phyloP scores from a whole-genome alignment of 1,139 yeast species.

The Taphrina populina region DNA sequence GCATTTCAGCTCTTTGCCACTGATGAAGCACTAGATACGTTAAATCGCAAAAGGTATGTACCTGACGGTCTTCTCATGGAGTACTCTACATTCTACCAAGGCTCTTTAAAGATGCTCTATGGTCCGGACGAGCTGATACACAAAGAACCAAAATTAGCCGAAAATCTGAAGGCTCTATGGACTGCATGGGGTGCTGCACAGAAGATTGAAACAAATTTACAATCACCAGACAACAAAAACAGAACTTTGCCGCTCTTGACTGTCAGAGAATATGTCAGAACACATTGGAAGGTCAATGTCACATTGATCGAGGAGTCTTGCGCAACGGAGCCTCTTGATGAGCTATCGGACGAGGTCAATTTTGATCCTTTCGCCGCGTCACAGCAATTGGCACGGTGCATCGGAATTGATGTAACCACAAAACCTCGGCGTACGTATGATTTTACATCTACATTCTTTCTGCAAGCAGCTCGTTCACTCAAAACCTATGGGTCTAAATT shows the following conservation, averaged over 20 bases:
- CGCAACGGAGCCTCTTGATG: not conserved
- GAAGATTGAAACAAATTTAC: constrained; percentile 1
- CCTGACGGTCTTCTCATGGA: constrained; percentile 31
- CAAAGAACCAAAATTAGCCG: constrained; percentile 23
- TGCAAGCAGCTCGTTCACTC: constrained; percentile 23
- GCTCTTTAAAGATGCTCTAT: constrained; percentile 28
- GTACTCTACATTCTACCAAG: constrained; percentile 27
- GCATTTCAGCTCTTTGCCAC: constrained; percentile 28
- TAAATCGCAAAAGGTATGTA: constrained; percentile 25
- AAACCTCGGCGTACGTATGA: constrained; percentile 23
- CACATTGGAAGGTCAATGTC: constrained; percentile 28
- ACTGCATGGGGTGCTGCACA: constrained; percentile 20
- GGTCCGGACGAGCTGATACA: constrained; percentile 22
- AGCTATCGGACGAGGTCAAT: constrained; percentile 10
- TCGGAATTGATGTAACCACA: constrained; percentile 2
- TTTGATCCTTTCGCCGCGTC: constrained; percentile 27
- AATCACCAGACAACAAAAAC: not conserved
- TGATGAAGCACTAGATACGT: constrained; percentile 27
- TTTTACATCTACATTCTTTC: constrained; percentile 25
- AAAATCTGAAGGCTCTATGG: constrained; percentile 24
- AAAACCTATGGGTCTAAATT: constrained; percentile 7
- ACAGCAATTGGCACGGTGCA: constrained; percentile 14
- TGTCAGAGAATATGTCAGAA: constrained; percentile 10
- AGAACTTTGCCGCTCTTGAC: constrained; percentile 6
- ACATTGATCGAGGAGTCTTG: constrained; percentile 18